Evolutionary conservation across 129 eudicot species (phyloP), one percentile per base, ranked within the genome.

Genomic region (Apium graveolens): DNA sequence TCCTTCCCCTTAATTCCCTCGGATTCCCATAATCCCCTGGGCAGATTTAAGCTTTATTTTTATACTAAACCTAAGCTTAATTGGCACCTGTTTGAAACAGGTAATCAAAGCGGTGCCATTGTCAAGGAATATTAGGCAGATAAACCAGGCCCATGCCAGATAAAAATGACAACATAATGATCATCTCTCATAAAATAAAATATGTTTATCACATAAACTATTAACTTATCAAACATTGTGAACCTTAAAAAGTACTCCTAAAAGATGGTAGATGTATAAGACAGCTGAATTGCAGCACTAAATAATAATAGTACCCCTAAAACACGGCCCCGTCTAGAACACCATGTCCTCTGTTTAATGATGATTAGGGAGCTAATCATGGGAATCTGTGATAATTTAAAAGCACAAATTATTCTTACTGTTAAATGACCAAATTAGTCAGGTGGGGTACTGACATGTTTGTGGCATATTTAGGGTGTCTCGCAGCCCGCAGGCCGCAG

Each of bases 201-300:
- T 13, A 21, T 32, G 39, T 66, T 4, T 11, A 12, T 68, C 14
- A 68, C 9, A 13, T 11, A 21, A 11, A 12, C 8, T 5, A 32
- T 32, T 27, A 4, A 5, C 2, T 31, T 26, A 26, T 16, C 27
- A 69, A 32, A 27, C 37, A 63, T 27, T 2, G 32, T 11, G 32
- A 60, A 60, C 5, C 68, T n/a, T 60, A 60, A n/a, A 60, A 60
- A 34, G 4, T 35, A 35, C 38, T 35, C 38, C 4, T 26, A 57
- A 57, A 57, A 57, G 66, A 57, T 57, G 9, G 31, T n/a, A 1
- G 3, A 35, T 35, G 37, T 35, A 35, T 1, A 1, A 88, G 14
- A 44, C 81, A 81, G 85, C 83, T 9, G 35, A 62, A 26, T 62
- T 3, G 35, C 14, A 8, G 69, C 27, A 16, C 14, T 5, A 65